Evolutionary conservation across 2,329 filamentous ascomycete genomes (phyloP), one percentile per base, ranked within the genome.

Genomic region (Pleoardoris graminearum): DNA sequence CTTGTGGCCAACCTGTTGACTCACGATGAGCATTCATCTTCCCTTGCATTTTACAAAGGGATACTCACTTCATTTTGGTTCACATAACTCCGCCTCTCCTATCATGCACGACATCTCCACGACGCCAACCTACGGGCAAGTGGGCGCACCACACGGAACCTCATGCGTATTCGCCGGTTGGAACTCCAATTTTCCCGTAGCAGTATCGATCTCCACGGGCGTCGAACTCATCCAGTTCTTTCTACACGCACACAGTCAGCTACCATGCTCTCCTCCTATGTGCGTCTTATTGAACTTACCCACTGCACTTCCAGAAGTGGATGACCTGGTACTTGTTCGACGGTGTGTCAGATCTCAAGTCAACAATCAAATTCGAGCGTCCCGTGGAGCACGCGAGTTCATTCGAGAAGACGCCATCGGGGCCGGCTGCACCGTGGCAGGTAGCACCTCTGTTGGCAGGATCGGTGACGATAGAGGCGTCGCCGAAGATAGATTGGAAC

Each of bases 241-340:
- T 7, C 44, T 47, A 23, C 12, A 27, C 4, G 17, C n/a, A 32
- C 29, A 45, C 30, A 16, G 8, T 46, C 21, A 36, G 32, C 32
- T 17, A 21, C 7, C 8, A 21, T 10, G 10, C 25, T 27, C 5
- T 27, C 35, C 17, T 16, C n/a, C 12, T 16, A 19, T 6, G n/a
- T 19, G 11, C 17, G 11, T 21, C 35, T 10, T 10, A 10, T 7
- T 16, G 16, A 19, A 63, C 66, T 50, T 50, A 71, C 68, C 59
- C 60, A 27, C 63, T 51, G 48, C 68, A 71, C 17, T 35, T 42
- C 67, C 67, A 71, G 6, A 53, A 54, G 52, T 71, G 68, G 1
- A 57, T 59, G 30, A 71, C 55, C 36, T 65, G 62, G 45, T 65
- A 69, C 37, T 59, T 55, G 5, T 57, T 60, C 33, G 55, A 38